These are phyloP conservation scores for Glycine tomentella DNA, from an alignment of 306 rosid genomes.

Conservation along the genomic window DNA sequence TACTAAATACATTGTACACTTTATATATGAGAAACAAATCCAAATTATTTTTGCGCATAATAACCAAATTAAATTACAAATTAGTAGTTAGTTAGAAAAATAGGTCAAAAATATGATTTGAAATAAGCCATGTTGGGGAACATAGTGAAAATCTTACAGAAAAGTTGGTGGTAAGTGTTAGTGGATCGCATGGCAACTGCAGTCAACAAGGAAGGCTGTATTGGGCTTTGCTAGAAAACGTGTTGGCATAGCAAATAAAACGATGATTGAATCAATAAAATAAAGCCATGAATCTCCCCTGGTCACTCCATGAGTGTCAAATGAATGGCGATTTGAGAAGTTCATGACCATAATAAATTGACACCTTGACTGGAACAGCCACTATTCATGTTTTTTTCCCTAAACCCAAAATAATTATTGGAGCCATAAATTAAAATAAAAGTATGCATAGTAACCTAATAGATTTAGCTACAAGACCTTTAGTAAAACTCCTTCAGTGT, in stretches of 20 bases:
- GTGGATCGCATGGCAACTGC: not conserved
- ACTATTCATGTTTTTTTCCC: not conserved
- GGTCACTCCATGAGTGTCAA: not conserved
- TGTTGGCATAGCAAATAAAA: not conserved
- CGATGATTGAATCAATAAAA: no score
- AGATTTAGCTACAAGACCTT: not conserved
- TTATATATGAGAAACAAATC: no score
- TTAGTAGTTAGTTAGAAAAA: no score
- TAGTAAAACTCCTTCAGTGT: not conserved
- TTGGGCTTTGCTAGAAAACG: not conserved
- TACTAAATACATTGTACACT: no score
- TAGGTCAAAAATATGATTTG: no score
- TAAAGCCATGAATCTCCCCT: no score
- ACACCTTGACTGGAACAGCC: not conserved
- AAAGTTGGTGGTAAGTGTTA: not conserved
- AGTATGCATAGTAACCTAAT: not conserved
- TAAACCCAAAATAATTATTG: not conserved
- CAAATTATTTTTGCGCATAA: no score
- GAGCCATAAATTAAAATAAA: not conserved
- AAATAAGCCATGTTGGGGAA: not conserved
- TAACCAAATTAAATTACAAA: no score
- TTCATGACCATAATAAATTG: not conserved
- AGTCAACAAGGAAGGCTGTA: not conserved
- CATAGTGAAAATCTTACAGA: not conserved
- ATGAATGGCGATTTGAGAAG: not conserved